Evolutionary conservation across 2,329 filamentous ascomycete species (phyloP).

Genomic region (Penicillium fuscoglaucum): DNA sequence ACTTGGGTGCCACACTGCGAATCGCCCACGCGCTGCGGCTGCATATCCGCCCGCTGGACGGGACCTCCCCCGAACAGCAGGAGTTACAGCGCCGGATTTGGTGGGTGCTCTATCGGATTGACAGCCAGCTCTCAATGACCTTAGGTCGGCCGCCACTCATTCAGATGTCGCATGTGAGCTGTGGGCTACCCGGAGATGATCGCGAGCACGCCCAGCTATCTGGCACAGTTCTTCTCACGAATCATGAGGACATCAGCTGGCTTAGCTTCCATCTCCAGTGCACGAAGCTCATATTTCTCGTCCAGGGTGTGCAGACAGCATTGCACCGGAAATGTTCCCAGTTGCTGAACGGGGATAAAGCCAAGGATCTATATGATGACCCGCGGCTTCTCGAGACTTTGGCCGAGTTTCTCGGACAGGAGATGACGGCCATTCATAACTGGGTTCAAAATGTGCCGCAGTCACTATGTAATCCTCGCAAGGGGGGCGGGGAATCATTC

Average conservation of each 20-base stretch:
- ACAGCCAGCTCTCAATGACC: conserved; percentile 49
- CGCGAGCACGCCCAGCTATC: not conserved
- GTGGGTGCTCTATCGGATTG: conserved; percentile 53
- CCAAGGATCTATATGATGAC: not conserved
- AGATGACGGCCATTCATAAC: not conserved
- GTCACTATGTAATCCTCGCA: not conserved
- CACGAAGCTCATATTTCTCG: not conserved
- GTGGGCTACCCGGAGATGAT: not conserved
- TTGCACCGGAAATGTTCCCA: not conserved
- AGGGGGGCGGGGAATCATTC: not conserved
- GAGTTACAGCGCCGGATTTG: conserved; percentile 54
- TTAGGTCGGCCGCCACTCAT: conserved; percentile 16
- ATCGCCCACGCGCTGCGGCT: not conserved
- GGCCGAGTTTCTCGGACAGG: not conserved
- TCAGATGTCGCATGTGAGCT: not conserved
- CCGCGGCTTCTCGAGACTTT: not conserved
- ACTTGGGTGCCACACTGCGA: not conserved
- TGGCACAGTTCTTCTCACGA: not conserved
- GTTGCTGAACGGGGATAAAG: not conserved
- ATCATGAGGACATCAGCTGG: not conserved
- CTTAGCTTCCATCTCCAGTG: not conserved
- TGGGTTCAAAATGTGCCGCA: conserved; percentile 2
- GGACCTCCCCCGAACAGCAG: conserved; percentile 32
- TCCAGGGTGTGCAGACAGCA: not conserved
- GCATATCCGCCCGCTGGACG: not conserved